These are phyloP conservation scores for Penicillium atrosanguineum DNA, from an alignment of 495 filamentous ascomycete species.

Conservation along the genomic window DNA sequence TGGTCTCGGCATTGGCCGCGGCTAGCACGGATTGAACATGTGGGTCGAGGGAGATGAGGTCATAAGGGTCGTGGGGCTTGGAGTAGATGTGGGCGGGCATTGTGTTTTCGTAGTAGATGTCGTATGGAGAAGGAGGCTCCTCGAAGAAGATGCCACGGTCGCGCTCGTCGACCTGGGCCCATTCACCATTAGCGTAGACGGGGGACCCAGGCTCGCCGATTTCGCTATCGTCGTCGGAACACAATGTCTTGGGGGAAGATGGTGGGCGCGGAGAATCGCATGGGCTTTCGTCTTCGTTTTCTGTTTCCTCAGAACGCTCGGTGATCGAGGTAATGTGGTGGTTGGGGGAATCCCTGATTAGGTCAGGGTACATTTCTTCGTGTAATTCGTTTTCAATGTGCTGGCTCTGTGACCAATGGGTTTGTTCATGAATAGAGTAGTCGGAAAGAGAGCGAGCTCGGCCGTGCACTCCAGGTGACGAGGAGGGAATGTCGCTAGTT, in stretches of 20 bases:
- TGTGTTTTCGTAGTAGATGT: slow-evolving; percentile 20
- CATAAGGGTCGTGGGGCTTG: slow-evolving; percentile 17
- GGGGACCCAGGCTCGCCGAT: slow-evolving; percentile 40
- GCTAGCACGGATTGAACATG: slow-evolving; percentile 30
- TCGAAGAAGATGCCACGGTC: slow-evolving; percentile 26
- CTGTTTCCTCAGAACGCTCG: slow-evolving; percentile 21
- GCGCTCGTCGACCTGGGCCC: slow-evolving; percentile 25
- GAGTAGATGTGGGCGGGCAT: slow-evolving; percentile 10
- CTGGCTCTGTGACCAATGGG: slow-evolving; percentile 15
- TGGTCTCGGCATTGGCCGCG: slow-evolving; percentile 28
- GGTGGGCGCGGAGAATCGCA: slow-evolving; percentile 12
- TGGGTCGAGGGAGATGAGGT: slow-evolving; percentile 24
- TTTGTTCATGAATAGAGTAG: slow-evolving; percentile 16
- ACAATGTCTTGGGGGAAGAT: slow-evolving; percentile 23
- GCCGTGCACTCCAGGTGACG: slow-evolving; percentile 21
- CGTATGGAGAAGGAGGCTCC: slow-evolving; percentile 5
- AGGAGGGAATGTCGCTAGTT: slow-evolving; percentile 17
- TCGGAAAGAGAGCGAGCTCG: slow-evolving; percentile 25
- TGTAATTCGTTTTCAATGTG: slow-evolving; percentile 10
- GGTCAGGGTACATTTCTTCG: slow-evolving; percentile 13
- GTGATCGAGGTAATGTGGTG: slow-evolving; percentile 31
- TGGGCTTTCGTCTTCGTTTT: slow-evolving; percentile 8
- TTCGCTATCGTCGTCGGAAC: slow-evolving; percentile 24
- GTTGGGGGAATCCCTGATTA: slow-evolving; percentile 18
- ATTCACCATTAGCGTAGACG: slow-evolving; percentile 32